Conservation (phyloP, 352 stramenopile genomes). For the Phytophthora agathidicida region DNA sequence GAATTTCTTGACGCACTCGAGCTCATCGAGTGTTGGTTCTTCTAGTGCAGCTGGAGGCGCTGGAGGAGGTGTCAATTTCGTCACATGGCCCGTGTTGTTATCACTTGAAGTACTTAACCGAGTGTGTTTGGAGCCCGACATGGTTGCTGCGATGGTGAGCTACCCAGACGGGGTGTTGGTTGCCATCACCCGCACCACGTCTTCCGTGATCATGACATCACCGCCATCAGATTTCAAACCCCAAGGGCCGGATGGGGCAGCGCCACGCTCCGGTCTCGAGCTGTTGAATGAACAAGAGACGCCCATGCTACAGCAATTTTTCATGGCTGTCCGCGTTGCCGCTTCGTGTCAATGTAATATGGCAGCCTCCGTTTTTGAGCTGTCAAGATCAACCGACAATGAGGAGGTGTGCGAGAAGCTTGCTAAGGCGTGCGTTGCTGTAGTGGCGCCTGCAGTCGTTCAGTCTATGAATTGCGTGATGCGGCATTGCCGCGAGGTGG, state of each 20-base stretch:
- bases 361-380: constrained; percentile 73
- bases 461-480: constrained; percentile 81
- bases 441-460: constrained; percentile 71
- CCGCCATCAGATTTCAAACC: constrained; percentile 73
- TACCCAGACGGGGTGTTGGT: constrained; percentile 64
- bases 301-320: constrained; percentile 79
- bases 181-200: constrained; percentile 64
- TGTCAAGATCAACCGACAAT: constrained; percentile 58
- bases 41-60: constrained; percentile 10
- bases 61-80: constrained; percentile 60
- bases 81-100: constrained; percentile 85
- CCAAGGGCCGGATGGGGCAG: constrained; percentile 40
- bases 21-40: constrained; percentile 29
- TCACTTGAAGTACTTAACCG: constrained; percentile 85
- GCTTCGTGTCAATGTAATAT: constrained; percentile 80
- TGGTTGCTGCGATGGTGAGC: constrained; percentile 72
- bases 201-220: constrained; percentile 83
- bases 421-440: constrained; percentile 61
- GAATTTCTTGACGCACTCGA: constrained; percentile 62
- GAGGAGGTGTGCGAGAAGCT: constrained; percentile 53
- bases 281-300: constrained; percentile 85
- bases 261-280: constrained; percentile 72
- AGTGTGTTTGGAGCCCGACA: constrained; percentile 65
- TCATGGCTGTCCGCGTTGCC: constrained; percentile 77
- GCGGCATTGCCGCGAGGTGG: constrained; percentile 80